Evolutionary conservation across 1,139 yeast species (phyloP).

Genomic region (Lodderomyces theae): DNA sequence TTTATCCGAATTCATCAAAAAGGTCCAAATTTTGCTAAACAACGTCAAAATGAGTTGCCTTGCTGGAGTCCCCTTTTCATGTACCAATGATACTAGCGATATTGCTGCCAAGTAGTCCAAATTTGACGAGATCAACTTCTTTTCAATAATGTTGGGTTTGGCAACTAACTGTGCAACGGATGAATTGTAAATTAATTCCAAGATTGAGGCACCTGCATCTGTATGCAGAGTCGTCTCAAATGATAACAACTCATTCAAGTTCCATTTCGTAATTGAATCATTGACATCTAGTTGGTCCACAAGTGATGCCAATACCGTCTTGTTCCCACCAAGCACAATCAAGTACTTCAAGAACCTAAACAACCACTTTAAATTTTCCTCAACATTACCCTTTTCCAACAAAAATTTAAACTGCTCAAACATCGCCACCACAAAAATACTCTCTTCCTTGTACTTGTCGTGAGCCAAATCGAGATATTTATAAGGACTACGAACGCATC

Average conservation of each 20-base stretch:
- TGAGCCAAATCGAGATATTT: slow-evolving; percentile 73
- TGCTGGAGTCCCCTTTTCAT: slow-evolving; percentile 18
- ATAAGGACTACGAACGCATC: slow-evolving; percentile 73
- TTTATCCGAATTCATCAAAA: slow-evolving; percentile 20
- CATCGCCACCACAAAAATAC: slow-evolving; percentile 66
- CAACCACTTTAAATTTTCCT: slow-evolving; percentile 49
- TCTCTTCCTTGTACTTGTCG: slow-evolving; percentile 36
- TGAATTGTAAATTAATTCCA: slow-evolving; percentile 14
- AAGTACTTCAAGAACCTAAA: slow-evolving; percentile 42
- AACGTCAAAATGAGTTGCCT: slow-evolving; percentile 18
- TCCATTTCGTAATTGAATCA: neutral
- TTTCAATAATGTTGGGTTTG: slow-evolving; percentile 13
- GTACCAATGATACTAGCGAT: slow-evolving; percentile 30
- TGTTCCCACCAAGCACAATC: slow-evolving; percentile 55
- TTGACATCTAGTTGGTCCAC: slow-evolving; percentile 11
- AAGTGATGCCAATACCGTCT: slow-evolving; percentile 10
- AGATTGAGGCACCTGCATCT: slow-evolving; percentile 13
- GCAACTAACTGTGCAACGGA: slow-evolving; percentile 20
- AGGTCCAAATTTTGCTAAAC: slow-evolving; percentile 42
- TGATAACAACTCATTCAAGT: neutral
- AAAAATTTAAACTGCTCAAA: slow-evolving; percentile 72
- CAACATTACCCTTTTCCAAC: slow-evolving; percentile 23
- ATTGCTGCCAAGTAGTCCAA: slow-evolving; percentile 49
- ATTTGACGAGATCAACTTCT: slow-evolving; percentile 39
- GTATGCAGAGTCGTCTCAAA: neutral